Conservation (phyloP, 176 grass and related monocot genomes). For the Pontederia crassipes region DNA sequence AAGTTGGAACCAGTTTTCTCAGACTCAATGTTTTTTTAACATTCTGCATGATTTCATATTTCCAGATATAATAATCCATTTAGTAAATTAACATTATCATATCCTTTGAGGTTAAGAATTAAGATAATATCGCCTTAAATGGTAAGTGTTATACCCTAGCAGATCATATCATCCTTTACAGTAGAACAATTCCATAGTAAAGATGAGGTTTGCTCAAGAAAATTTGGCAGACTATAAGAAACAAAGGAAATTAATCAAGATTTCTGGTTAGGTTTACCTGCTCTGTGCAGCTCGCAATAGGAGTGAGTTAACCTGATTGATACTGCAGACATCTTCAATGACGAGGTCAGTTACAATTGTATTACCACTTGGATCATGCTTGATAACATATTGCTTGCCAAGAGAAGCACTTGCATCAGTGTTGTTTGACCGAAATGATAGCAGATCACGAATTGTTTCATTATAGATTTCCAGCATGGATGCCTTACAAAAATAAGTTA, state of each 20-base stretch:
- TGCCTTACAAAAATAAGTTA: slow-evolving; percentile 29
- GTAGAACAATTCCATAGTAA: too few species aligned
- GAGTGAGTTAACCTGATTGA: slow-evolving; percentile 46
- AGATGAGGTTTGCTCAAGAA: too few species aligned
- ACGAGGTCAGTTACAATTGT: slow-evolving; percentile 67
- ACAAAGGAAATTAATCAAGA: not conserved
- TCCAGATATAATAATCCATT: too few species aligned
- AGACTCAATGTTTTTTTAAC: too few species aligned
- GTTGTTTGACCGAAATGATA: slow-evolving; percentile 32
- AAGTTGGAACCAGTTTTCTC: too few species aligned
- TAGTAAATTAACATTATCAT: too few species aligned
- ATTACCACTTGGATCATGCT: slow-evolving; percentile 74
- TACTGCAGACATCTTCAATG: slow-evolving; percentile 52
- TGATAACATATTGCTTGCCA: slow-evolving; percentile 62
- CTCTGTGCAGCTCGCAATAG: slow-evolving; percentile 60
- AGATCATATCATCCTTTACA: too few species aligned
- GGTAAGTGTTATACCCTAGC: too few species aligned
- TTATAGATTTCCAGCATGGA: slow-evolving; percentile 98
- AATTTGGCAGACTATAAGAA: too few species aligned
- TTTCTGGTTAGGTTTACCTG: slow-evolving; percentile 27
- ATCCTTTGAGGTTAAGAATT: too few species aligned
- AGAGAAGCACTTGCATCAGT: slow-evolving; percentile 22
- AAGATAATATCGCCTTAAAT: too few species aligned
- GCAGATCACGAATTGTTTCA: slow-evolving; percentile 85
- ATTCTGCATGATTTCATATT: too few species aligned